These are phyloP conservation scores for Immersiella caudata DNA, from an alignment of 495 filamentous ascomycete genomes.

Conservation along the genomic window DNA sequence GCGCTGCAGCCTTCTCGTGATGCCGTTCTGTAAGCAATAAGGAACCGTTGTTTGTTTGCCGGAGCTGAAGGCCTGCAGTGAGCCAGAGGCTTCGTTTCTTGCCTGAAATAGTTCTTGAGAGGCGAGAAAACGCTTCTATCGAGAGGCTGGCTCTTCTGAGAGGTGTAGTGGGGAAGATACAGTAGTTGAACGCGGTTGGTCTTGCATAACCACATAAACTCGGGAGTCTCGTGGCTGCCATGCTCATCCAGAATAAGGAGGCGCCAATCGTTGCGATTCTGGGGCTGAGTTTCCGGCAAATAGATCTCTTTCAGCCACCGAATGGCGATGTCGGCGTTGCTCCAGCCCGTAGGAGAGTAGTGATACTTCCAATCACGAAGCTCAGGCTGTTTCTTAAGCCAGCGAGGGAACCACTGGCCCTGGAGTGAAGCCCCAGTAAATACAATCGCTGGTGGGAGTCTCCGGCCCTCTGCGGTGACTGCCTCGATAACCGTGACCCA, in stretches of 20 bases:
- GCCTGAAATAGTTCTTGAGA: constrained; percentile 4
- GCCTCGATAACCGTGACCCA: constrained; percentile 16
- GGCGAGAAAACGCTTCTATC: constrained; percentile 7
- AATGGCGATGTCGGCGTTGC: constrained; percentile 7
- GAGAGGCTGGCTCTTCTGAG: too few relatives aligned
- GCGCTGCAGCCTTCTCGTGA: too few relatives aligned
- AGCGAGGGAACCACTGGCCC: constrained; percentile 7
- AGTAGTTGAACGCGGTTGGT: constrained; percentile 14
- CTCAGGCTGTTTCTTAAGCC: neutral
- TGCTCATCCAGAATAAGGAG: constrained; percentile 19
- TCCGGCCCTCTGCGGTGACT: constrained; percentile 12
- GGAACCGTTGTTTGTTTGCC: constrained; percentile 13
- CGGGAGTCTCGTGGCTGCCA: neutral
- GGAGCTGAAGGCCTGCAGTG: neutral
- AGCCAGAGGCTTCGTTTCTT: neutral
- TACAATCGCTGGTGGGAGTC: constrained; percentile 4
- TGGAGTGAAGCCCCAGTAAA: constrained; percentile 18
- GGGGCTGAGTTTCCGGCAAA: constrained; percentile 14
- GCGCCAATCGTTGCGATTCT: constrained; percentile 9
- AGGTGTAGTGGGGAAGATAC: constrained; percentile 19
- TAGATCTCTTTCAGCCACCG: constrained; percentile 17
- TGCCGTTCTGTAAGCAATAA: too few relatives aligned
- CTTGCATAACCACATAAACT: neutral
- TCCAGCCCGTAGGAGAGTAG: constrained; percentile 12
- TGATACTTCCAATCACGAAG: constrained; percentile 14